Evolutionary conservation across 2,329 filamentous ascomycete species (phyloP).

Genomic region (Diaporthe sp.): DNA sequence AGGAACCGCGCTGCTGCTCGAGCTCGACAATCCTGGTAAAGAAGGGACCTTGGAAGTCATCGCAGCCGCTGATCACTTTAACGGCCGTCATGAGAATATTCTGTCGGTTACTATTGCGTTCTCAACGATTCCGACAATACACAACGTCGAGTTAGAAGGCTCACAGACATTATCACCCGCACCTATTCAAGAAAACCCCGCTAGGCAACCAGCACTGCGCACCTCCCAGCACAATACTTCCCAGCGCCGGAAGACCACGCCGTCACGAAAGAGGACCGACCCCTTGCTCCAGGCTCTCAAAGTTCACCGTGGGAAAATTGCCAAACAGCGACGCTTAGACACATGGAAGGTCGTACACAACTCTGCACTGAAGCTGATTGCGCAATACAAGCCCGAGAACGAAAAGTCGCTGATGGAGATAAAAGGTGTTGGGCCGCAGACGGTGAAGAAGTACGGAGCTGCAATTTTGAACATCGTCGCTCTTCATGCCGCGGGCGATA

Average conservation of each 20-base stretch:
- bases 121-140: neutral
- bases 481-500: neutral
- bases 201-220: neutral
- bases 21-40: neutral
- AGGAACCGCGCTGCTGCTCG: constrained; percentile 6
- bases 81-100: neutral
- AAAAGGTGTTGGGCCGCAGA: constrained; percentile 18
- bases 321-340: constrained; percentile 14
- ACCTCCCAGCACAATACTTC: neutral
- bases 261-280: neutral
- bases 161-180: neutral
- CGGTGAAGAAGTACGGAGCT: constrained; percentile 7
- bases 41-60: neutral
- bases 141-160: neutral
- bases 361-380: constrained; percentile 13
- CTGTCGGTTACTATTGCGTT: neutral
- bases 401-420: neutral
- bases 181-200: neutral
- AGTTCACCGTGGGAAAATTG: neutral
- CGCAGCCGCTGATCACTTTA: neutral
- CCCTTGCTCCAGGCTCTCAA: constrained; percentile 2
- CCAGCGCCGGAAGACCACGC: neutral
- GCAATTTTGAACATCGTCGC: constrained; percentile 25
- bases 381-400: neutral
- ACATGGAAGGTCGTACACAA: neutral